Base-by-base conservation (phyloP, 495 filamentous ascomycete genomes). In the Aspergillus sclerotioniger region DNA sequence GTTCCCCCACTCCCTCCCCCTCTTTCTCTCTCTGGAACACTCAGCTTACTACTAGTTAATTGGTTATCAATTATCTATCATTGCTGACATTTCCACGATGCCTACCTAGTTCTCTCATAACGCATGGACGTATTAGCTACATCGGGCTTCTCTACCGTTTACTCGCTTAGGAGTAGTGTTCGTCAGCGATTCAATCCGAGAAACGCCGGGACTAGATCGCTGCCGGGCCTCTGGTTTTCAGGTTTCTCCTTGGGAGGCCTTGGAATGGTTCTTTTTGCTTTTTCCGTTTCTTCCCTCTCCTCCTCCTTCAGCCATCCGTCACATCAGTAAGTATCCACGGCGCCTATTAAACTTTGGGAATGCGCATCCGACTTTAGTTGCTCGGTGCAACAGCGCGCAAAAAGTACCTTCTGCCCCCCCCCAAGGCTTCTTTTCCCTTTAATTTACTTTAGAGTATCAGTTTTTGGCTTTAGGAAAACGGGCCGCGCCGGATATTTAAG, bases 401-500 rank as follows among this genome's bases (percentile, higher is more conserved):
- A 47, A 47, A 47, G 21, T 19, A 37, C 33, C 33, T 15, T 37
- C 33, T 37, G 9, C 33, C 33, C 33, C 32, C 19, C 28, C 39
- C 39, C 17, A 25, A 25, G 20, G 31, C 39, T 12, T 10, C 28
- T 55, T 20, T 28, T 47, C 32, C 28, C 31, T 46, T 12, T 12
- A 8, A 44, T 46, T 48, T 28, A 16, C 28, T 37, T 28, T 47
- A 41, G 10, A 29, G 39, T 57, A 33, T 32, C 16, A 17, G 2
- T 2, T 41, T 41, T 41, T 41, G 17, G 37, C 17, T 54, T 46
- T 53, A 33, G 45, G 21, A 16, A 53, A 44, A 53, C 62, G 57
- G 54, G 54, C 57, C 57, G 61, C 59, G 61, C 54, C 61, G 57
- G 47, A 37, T 41, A n/a, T 54, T 41, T 21, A 43, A 32, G 48